Conservation (phyloP, 148 eudicot species). For the Persicaria tinctoria region DNA sequence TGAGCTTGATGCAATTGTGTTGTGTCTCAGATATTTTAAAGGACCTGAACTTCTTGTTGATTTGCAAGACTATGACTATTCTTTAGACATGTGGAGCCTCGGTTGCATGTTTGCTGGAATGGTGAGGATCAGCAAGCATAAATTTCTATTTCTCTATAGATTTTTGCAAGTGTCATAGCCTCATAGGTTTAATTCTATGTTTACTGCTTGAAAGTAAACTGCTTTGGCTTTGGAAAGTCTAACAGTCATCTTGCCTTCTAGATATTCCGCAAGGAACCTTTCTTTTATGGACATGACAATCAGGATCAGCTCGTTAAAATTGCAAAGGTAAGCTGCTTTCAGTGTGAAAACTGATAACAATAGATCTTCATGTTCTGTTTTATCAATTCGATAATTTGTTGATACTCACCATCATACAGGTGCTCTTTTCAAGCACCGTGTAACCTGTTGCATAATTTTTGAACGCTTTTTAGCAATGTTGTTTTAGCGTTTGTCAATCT, state of each 20-base stretch:
- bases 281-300: slow-evolving; percentile 86
- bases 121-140: slow-evolving; percentile 37
- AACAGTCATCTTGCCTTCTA: slow-evolving; percentile 13
- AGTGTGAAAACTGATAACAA: not conserved
- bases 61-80: slow-evolving; percentile 85
- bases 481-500: not conserved
- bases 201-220: not conserved
- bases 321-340: slow-evolving; percentile 47
- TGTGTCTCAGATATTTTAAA: slow-evolving; percentile 57
- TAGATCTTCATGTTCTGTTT: not conserved
- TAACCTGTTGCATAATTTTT: too few relatives aligned
- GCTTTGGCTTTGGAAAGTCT: not conserved
- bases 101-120: slow-evolving; percentile 94
- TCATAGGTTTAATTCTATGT: not conserved
- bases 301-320: slow-evolving; percentile 87
- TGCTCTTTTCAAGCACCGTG: not conserved
- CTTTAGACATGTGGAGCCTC: slow-evolving; percentile 88
- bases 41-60: slow-evolving; percentile 92
- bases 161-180: not conserved
- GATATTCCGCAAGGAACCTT: slow-evolving; percentile 87
- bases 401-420: not conserved
- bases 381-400: not conserved
- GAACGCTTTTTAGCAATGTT: not conserved
- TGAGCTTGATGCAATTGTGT: not conserved
- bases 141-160: not conserved